Conservation (phyloP, 768 basidiomycete species). For the Austroboletus eburneus region DNA sequence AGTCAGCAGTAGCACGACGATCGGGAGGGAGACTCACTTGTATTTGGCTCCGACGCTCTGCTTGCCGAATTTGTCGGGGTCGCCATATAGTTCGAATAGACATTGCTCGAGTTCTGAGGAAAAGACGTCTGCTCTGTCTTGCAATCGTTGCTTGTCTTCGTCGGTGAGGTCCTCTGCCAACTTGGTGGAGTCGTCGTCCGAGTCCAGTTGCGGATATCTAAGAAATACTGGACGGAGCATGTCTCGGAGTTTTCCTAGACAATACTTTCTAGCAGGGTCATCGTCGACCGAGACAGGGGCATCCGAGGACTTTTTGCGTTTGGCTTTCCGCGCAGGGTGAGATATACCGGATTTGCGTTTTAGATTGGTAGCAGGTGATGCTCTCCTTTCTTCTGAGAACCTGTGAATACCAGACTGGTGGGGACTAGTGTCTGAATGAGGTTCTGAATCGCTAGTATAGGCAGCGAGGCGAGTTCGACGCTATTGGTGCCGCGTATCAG, state of each 20-base stretch:
- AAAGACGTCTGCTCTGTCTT: conserved; percentile 58
- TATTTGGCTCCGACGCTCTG: conserved; percentile 70
- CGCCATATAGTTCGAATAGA: conserved; percentile 71
- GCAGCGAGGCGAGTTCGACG: conserved; percentile 41
- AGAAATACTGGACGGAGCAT: conserved; percentile 68
- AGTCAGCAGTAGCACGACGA: conserved; percentile 3
- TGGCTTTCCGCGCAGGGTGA: conserved; percentile 35
- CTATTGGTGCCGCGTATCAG: conserved; percentile 30
- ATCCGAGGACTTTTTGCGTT: conserved; percentile 47
- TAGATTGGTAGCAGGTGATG: conserved; percentile 25
- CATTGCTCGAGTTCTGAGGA: conserved; percentile 70
- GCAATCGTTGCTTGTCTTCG: conserved; percentile 53
- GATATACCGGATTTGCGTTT: conserved; percentile 55
- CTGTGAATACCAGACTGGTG: conserved; percentile 12
- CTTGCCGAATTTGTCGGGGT: conserved; percentile 68
- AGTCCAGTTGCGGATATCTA: conserved; percentile 57
- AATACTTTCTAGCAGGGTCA: conserved; percentile 79
- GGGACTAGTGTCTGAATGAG: conserved; percentile 31
- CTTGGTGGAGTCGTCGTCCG: conserved; percentile 30
- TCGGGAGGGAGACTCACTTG: conserved; percentile 51
- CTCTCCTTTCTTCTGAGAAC: conserved; percentile 19
- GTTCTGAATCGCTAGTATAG: conserved; percentile 41
- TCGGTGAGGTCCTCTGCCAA: conserved; percentile 52
- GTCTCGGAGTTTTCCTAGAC: conserved; percentile 70
- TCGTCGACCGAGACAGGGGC: conserved; percentile 40